Percentiles rank a stretch among this genome's conserved stretches.
These are phyloP conservation scores for Trichosanthes truncata DNA, from an alignment of 306 rosid species.

Conservation along the genomic window DNA sequence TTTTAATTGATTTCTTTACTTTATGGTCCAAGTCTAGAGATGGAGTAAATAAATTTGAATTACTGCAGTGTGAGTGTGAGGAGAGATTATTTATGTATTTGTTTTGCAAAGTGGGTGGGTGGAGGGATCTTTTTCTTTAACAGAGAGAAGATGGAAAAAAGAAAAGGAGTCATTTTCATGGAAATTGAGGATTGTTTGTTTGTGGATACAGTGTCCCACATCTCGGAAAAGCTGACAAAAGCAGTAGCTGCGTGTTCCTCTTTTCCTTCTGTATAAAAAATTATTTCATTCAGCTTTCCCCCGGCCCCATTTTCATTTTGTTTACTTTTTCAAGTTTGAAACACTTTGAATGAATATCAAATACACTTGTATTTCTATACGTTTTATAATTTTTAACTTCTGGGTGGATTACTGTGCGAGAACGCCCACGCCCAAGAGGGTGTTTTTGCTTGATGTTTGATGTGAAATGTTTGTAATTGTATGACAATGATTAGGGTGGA, in stretches of 20 bases:
- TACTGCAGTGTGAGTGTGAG: background rate
- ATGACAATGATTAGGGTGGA: constrained; percentile 59
- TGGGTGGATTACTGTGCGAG: background rate
- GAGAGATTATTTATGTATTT: background rate
- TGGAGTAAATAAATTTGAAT: background rate
- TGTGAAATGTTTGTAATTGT: background rate
- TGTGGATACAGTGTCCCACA: background rate
- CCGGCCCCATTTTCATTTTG: background rate
- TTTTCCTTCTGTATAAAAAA: background rate
- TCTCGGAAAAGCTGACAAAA: background rate
- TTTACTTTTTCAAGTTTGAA: background rate
- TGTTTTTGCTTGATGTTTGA: background rate
- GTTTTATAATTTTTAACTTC: background rate
- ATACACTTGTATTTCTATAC: background rate
- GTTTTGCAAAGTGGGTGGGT: background rate
- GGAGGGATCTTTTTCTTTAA: background rate
- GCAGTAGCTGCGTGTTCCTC: background rate
- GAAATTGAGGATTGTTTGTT: background rate
- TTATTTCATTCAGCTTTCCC: background rate
- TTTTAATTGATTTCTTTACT: background rate
- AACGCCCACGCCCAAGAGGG: background rate
- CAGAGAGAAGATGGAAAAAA: background rate
- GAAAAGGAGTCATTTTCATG: background rate
- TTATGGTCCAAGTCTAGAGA: background rate
- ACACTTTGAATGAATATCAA: background rate